Conservation (phyloP, 805 yeast species). For the Cyberlindnera petersonii region DNA sequence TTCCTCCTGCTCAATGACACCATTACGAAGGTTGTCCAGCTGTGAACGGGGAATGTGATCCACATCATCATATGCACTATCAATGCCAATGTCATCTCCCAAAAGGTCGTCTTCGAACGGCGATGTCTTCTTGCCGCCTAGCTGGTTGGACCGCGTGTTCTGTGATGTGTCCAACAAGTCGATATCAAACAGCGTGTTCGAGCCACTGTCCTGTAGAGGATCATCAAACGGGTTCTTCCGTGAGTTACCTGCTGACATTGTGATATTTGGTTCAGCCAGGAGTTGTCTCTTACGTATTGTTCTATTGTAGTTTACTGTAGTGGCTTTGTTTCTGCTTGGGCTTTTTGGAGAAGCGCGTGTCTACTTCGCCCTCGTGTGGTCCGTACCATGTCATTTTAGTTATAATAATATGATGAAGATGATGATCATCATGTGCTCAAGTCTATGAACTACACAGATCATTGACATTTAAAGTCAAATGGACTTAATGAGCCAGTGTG, state of each 20-base stretch:
- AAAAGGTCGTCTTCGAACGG: conserved; percentile 15
- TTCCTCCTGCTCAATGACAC: conserved; percentile 31
- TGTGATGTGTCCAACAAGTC: conserved; percentile 28
- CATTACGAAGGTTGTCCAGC: conserved; percentile 24
- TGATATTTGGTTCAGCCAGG: no score
- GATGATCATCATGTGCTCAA: no score
- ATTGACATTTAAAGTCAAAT: no score
- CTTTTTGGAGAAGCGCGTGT: no score
- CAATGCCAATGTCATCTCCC: conserved; percentile 14
- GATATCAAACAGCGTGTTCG: conserved; percentile 37
- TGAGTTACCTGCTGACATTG: conserved; percentile 4
- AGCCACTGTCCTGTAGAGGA: background rate
- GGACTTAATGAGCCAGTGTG: no score
- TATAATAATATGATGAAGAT: no score
- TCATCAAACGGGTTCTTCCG: conserved; percentile 9
- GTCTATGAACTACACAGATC: no score
- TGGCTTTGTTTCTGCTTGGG: no score
- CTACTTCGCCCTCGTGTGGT: no score
- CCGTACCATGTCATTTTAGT: no score
- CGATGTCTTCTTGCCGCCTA: background rate
- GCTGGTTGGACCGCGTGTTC: conserved; percentile 10
- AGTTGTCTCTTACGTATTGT: background rate
- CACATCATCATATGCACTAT: conserved; percentile 18
- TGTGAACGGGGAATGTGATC: conserved; percentile 2
- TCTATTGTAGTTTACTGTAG: no score